Percentiles rank a stretch among this genome's conserved stretches.
These are phyloP conservation scores for Lactarius quietus DNA, from an alignment of 768 basidiomycete species.

Conservation along the genomic window DNA sequence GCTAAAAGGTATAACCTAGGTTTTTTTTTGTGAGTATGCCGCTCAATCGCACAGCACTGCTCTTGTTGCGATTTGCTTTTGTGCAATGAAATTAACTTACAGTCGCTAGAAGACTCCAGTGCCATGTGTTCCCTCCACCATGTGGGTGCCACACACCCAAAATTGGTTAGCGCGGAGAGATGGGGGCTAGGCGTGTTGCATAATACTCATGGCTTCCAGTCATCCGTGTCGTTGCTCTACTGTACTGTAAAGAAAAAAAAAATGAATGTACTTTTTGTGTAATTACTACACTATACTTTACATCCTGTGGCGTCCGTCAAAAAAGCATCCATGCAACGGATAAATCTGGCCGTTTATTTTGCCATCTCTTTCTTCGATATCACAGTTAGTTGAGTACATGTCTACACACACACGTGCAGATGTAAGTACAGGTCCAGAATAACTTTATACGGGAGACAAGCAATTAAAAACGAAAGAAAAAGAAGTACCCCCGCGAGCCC, in stretches of 20 bases:
- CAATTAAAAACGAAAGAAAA: not conserved
- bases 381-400: constrained; percentile 21
- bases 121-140: constrained; percentile 12
- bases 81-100: not conserved
- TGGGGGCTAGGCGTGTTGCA: not conserved
- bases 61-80: not conserved
- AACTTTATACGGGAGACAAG: constrained; percentile 7
- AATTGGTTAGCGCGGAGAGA: constrained; percentile 17
- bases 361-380: not conserved
- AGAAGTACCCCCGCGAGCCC: constrained; percentile 9
- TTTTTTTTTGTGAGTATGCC: not conserved
- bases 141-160: constrained; percentile 17
- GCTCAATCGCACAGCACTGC: not conserved
- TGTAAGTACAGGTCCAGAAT: constrained; percentile 22
- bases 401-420: constrained; percentile 13
- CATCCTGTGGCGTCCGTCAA: constrained; percentile 10
- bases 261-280: not conserved
- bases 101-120: not conserved
- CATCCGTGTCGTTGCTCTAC: not conserved
- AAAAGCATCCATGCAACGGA: constrained; percentile 7
- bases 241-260: not conserved
- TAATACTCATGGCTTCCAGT: constrained; percentile 2
- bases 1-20: not conserved
- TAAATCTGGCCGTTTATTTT: constrained; percentile 6
- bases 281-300: not conserved